Conservation (phyloP, 306 rosid genomes). For the Elaeagnus macrophylla region DNA sequence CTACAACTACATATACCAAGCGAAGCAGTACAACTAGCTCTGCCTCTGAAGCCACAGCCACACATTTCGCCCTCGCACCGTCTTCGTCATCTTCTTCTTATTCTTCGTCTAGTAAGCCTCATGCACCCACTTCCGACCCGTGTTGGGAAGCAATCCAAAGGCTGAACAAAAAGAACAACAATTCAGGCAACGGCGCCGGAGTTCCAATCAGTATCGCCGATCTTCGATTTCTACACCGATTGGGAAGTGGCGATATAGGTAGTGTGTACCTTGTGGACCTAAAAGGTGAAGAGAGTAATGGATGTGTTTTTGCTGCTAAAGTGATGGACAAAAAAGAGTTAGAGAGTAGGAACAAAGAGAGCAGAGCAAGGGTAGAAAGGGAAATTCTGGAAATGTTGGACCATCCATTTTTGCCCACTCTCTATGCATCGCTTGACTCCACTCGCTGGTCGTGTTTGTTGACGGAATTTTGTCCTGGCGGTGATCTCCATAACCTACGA, state of each 20-base stretch:
- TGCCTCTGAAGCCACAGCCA: conserved; percentile 16
- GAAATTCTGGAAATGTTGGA: conserved; percentile 36
- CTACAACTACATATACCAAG: neutral
- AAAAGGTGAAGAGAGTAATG: conserved; percentile 17
- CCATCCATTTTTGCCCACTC: conserved; percentile 45
- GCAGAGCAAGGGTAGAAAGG: conserved; percentile 32
- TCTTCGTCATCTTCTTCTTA: conserved; percentile 1
- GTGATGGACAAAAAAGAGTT: conserved; percentile 55
- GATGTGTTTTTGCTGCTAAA: conserved; percentile 40
- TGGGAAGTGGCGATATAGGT: conserved; percentile 49
- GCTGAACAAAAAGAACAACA: neutral
- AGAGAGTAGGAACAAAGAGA: conserved; percentile 26
- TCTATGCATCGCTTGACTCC: conserved; percentile 31
- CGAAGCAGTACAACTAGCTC: conserved; percentile 1
- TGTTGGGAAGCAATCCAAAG: conserved; percentile 23
- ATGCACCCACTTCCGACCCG: conserved; percentile 24
- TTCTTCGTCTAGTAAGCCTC: conserved; percentile 10
- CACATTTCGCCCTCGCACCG: conserved; percentile 17
- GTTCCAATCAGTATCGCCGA: conserved; percentile 10
- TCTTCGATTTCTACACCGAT: conserved; percentile 31
- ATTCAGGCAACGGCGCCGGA: neutral
- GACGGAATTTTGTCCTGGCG: conserved; percentile 51
- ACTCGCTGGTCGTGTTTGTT: conserved; percentile 38
- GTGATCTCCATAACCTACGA: conserved; percentile 50
- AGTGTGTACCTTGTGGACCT: conserved; percentile 44